A percentile compares a stretch with the other conserved stretches of the same genome.
Conservation (phyloP, 495 filamentous ascomycete species). For the Aspergillus wentii region DNA sequence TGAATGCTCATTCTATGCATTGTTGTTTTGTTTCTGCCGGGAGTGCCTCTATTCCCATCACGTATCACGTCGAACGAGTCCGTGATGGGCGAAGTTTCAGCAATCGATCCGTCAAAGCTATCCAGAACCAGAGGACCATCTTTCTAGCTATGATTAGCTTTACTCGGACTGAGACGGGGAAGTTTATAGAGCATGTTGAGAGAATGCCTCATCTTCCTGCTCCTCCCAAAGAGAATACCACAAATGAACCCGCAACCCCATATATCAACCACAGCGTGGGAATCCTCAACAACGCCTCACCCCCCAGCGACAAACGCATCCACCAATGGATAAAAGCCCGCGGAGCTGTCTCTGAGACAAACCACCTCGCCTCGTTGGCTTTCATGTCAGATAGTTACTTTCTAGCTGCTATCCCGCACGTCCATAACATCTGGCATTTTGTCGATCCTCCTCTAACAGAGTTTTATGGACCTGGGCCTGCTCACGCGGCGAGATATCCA, state of each 20-base stretch:
- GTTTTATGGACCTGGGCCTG: constrained; percentile 1
- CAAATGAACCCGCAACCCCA: constrained; percentile 2
- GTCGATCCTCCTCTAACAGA: constrained; percentile 4
- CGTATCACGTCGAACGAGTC: constrained; percentile 79
- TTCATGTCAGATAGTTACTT: constrained; percentile 83
- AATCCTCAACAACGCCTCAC: neutral
- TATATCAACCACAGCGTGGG: constrained; percentile 6
- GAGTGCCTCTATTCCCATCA: constrained; percentile 65
- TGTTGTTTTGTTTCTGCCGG: constrained; percentile 89
- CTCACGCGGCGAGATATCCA: neutral
- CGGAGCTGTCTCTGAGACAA: constrained; percentile 21
- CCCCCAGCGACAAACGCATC: constrained; percentile 1
- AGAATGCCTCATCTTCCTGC: too few species aligned
- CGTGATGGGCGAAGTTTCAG: constrained; percentile 74
- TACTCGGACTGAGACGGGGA: constrained; percentile 17
- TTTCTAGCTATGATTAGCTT: constrained; percentile 87
- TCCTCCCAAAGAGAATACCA: neutral
- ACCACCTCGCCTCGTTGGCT: constrained; percentile 73
- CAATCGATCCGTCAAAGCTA: constrained; percentile 77
- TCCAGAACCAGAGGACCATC: constrained; percentile 70
- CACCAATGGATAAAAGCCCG: constrained; percentile 7
- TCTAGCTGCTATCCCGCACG: constrained; percentile 68
- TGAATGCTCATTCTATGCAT: constrained; percentile 78
- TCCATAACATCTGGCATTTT: constrained; percentile 5
- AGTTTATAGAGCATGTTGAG: neutral